Evolutionary conservation across 148 eudicot species (phyloP), one percentile per base, ranked within the genome.

Genomic region (Nyssa sinensis): DNA sequence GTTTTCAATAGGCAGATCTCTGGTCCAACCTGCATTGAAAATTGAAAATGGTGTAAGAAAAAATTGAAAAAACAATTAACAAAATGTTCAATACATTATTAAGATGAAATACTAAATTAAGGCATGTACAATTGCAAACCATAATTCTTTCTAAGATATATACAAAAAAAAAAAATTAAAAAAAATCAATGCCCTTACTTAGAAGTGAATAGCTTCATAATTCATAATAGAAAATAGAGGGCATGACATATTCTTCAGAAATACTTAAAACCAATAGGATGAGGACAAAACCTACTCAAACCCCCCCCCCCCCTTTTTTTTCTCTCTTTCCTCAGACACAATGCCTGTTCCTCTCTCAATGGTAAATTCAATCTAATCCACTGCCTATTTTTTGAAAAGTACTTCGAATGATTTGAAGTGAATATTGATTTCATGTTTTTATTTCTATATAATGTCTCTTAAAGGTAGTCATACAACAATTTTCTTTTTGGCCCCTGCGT

Each of bases 1-100:
- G 96, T 93, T 73, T 93, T 93, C 82, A 93, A 81, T 78, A 93
- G 74, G 81, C 98, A 93, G 62, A 93, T 93, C 82, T 93, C 98
- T 25, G 81, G 86, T 67, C 96, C 98, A 84, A 91, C 96, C 96
- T 93, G 89, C 83, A 74, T n/a, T 2, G 34, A 76, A 77, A 28
- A 73, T 61, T 55, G 37, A 67, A 39, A 41, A 28, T 7, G 1
- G 35, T 27, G 9, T 39, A 25, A 61, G 39, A 55, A 55, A 19
- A 37, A 37, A 37, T 4, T 37, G n/a, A n/a, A n/a, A n/a, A n/a
- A n/a, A n/a, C n/a, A n/a, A n/a, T n/a, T 37, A 3, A 37, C 44
- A 37, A 37, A 3, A 4, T 4, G 44, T 37, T 3, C 44, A 37
- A 37, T 9, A 37, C 44, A 37, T 37, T 9, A 37, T 3, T 3